Evolutionary conservation across 2,329 filamentous ascomycete genomes (phyloP), one percentile per base, ranked within the genome.

Genomic region (Teratosphaeria epicoccoides): DNA sequence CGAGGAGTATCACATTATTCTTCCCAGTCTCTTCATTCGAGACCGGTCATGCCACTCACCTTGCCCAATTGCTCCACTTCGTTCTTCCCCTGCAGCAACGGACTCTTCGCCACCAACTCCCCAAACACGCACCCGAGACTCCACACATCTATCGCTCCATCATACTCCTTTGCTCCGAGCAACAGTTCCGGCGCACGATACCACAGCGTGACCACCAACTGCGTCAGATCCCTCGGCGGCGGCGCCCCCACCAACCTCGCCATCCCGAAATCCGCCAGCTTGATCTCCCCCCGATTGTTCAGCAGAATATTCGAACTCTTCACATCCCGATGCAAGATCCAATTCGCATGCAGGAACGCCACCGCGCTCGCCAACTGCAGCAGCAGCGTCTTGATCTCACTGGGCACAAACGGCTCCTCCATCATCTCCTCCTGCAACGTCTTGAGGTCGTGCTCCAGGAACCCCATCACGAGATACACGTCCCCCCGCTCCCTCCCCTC

Each of bases 181-280:
- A 98, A 78, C 10, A 97, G 79, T 70, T 97, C 93, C 0, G 93
- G 93, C 0, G 87, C 80, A 52, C 93, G 87, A 69, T 98, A 98
- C 93, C 93, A 98, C 6, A 98, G 79, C 6, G 93, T 98, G 17
- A 97, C 91, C 56, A 98, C 93, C 46, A 97, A 80, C 66, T 91
- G 86, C 2, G 93, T 97, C 54, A 97, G 78, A 56, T 86, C 85
- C 1, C 83, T 78, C 4, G 76, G 75, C 0, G 83, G 76, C 3
- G 91, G 89, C 60, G 88, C 82, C 48, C 86, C 86, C 51, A 87
- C 86, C 71, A 93, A 93, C 24, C 93, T 81, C 3, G 93, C 91
- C 88, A 98, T 96, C 68, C 93, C 93, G 66, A 98, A 98, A 71
- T 98, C 93, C 54, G 93, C 93, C 57, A 98, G 84, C 70, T 96